Conservation (phyloP, 2,329 filamentous ascomycete species). For the Biscogniauxia marginata region DNA sequence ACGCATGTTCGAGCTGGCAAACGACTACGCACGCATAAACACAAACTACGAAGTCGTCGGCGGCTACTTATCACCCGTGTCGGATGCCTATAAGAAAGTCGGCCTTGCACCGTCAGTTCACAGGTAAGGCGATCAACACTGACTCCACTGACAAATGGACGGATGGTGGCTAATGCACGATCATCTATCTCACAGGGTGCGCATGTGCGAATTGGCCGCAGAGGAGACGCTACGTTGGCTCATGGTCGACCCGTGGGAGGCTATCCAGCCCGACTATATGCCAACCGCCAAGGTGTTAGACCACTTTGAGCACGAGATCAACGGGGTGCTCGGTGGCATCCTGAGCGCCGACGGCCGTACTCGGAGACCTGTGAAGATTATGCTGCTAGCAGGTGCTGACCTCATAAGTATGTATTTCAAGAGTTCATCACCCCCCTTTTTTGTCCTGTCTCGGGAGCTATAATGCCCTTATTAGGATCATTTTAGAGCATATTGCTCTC, state of each 20-base stretch:
- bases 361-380: conserved; percentile 67
- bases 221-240: conserved; percentile 74
- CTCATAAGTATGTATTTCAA: conserved; percentile 38
- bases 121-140: conserved; percentile 43
- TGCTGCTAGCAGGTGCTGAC: conserved; percentile 77
- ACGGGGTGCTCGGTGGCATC: conserved; percentile 72
- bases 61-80: conserved; percentile 69
- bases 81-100: conserved; percentile 70
- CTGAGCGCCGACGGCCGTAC: conserved; percentile 64
- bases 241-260: conserved; percentile 88
- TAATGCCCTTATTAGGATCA: too few species aligned
- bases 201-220: conserved; percentile 84
- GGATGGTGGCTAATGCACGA: conserved; percentile 14
- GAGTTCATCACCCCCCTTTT: too few species aligned
- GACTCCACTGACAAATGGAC: background rate
- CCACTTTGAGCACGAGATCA: conserved; percentile 89
- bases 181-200: conserved; percentile 47
- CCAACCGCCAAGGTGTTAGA: conserved; percentile 87
- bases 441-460: too few species aligned
- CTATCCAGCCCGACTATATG: conserved; percentile 78
- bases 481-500: too few species aligned
- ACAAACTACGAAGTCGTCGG: conserved; percentile 82
- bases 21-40: conserved; percentile 74
- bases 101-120: conserved; percentile 72
- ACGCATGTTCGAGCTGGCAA: conserved; percentile 86